Conservation (phyloP, 2,329 filamentous ascomycete species). For the Venturia aucupariae region DNA sequence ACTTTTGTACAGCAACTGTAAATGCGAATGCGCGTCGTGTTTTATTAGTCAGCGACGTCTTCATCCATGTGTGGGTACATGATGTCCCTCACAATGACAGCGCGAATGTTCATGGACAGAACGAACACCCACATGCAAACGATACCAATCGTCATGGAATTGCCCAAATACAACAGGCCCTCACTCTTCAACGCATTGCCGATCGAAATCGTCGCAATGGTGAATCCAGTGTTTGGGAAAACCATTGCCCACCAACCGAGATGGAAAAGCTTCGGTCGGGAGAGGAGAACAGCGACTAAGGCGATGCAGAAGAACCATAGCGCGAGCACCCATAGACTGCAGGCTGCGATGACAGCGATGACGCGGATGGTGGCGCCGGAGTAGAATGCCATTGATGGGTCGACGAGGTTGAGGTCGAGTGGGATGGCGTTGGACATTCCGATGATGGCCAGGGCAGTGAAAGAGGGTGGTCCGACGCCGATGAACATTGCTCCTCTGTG, state of each 20-base stretch:
- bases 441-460: slow-evolving; percentile 61
- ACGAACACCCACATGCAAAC: slow-evolving; percentile 47
- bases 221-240: slow-evolving; percentile 57
- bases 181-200: slow-evolving; percentile 44
- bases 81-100: slow-evolving; percentile 44
- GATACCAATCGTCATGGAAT: slow-evolving; percentile 42
- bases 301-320: slow-evolving; percentile 44
- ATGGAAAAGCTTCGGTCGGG: slow-evolving; percentile 37
- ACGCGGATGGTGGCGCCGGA: slow-evolving; percentile 38
- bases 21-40: neutral
- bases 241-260: slow-evolving; percentile 56
- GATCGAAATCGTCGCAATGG: slow-evolving; percentile 49
- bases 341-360: slow-evolving; percentile 31
- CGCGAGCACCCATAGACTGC: slow-evolving; percentile 41
- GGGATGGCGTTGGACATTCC: slow-evolving; percentile 52
- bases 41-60: slow-evolving; percentile 31
- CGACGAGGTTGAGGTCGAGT: slow-evolving; percentile 37
- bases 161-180: slow-evolving; percentile 34
- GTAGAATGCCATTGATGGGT: slow-evolving; percentile 30
- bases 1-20: neutral
- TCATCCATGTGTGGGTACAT: slow-evolving; percentile 52
- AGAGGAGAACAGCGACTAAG: slow-evolving; percentile 29
- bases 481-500: slow-evolving; percentile 44
- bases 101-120: slow-evolving; percentile 40
- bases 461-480: slow-evolving; percentile 45